phyloP scores from a whole-genome alignment of 805 yeast species.

The Zygoascus tannicola region DNA sequence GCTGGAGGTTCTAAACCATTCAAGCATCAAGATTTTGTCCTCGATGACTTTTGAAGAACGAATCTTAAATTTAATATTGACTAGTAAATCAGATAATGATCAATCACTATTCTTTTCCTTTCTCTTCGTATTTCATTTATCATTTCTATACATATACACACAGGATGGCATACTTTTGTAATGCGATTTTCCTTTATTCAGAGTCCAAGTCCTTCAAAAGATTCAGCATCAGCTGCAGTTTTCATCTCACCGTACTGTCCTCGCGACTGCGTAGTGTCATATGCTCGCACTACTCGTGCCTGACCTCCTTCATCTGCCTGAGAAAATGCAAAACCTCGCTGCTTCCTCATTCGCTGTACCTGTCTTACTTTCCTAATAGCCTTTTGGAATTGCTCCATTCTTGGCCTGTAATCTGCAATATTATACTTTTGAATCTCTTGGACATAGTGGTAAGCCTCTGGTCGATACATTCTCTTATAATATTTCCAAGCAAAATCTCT shows the following conservation, averaged over 20 bases:
- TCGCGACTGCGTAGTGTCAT: constrained; percentile 83
- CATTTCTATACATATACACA: too few relatives aligned
- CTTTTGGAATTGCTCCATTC: constrained; percentile 92
- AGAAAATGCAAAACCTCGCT: constrained; percentile 96
- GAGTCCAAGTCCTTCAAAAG: neutral
- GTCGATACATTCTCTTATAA: constrained; percentile 82
- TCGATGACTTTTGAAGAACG: constrained; percentile 1
- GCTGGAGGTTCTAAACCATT: constrained; percentile 81
- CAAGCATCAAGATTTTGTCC: constrained; percentile 40
- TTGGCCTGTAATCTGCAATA: constrained; percentile 88
- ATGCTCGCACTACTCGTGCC: constrained; percentile 82
- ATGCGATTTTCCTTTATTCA: too few relatives aligned
- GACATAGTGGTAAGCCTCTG: constrained; percentile 88
- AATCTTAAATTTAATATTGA: too few relatives aligned
- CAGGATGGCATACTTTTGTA: too few relatives aligned
- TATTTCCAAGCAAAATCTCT: constrained; percentile 94
- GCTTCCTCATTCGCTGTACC: constrained; percentile 95
- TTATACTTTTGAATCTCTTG: constrained; percentile 96
- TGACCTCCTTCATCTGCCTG: constrained; percentile 95
- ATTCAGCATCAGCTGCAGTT: constrained; percentile 2
- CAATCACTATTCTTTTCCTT: too few relatives aligned
- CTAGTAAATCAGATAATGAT: too few relatives aligned
- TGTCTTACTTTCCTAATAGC: constrained; percentile 97
- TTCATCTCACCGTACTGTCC: constrained; percentile 60
- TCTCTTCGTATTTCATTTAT: too few relatives aligned